phyloP scores from a whole-genome alignment of 2,329 filamentous ascomycete genomes.

The Verticillium albo-atrum region DNA sequence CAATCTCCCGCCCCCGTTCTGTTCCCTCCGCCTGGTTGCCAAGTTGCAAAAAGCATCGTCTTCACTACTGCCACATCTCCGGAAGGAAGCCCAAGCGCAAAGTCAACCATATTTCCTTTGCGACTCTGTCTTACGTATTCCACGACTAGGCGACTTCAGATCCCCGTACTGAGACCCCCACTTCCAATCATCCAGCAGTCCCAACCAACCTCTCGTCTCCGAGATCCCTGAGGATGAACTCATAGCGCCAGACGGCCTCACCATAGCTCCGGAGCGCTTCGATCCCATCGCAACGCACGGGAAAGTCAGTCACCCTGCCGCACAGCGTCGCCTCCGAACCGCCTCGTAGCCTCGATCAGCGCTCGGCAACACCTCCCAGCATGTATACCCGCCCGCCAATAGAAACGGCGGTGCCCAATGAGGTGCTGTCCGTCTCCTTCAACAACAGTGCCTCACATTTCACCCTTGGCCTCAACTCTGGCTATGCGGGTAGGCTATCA shows the following conservation, averaged over 20 bases:
- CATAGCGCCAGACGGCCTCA: constrained; percentile 1
- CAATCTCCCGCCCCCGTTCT: neutral
- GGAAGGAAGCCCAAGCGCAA: neutral
- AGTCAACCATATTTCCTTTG: neutral
- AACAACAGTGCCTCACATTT: constrained; percentile 84
- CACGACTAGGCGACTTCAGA: neutral
- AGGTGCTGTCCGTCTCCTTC: constrained; percentile 79
- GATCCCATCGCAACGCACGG: neutral
- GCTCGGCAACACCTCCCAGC: constrained; percentile 13
- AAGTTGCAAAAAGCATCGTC: neutral
- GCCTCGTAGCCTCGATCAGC: neutral
- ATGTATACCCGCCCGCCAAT: constrained; percentile 93
- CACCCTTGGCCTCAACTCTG: constrained; percentile 78
- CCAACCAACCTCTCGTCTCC: neutral
- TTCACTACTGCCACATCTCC: neutral
- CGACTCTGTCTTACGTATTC: neutral
- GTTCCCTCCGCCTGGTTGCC: neutral
- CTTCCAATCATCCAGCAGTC: constrained; percentile 4
- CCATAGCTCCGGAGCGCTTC: neutral
- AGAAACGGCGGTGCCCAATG: constrained; percentile 68
- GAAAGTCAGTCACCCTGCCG: neutral
- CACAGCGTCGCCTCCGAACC: neutral
- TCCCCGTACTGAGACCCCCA: neutral
- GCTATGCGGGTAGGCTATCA: constrained; percentile 64
- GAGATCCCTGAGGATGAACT: constrained; percentile 4